These are phyloP conservation scores for Metschnikowia cubensis DNA, from an alignment of 805 yeast species.

Conservation along the genomic window DNA sequence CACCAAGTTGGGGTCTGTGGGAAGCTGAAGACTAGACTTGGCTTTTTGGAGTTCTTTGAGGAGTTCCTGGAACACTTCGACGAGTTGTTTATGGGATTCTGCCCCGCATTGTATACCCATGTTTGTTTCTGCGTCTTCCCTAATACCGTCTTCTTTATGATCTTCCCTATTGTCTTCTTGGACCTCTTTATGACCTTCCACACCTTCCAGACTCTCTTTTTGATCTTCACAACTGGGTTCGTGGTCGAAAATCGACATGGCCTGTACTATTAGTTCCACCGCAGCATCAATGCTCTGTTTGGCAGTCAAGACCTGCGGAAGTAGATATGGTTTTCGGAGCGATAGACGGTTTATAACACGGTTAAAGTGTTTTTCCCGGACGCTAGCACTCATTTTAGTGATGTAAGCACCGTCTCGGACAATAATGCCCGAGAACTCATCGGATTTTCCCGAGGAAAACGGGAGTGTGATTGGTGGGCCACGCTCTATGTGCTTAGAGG, in stretches of 20 bases:
- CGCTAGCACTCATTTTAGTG: constrained; percentile 41
- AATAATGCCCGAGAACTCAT: constrained; percentile 56
- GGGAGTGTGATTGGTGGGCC: constrained; percentile 52
- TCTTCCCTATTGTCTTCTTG: constrained; percentile 7
- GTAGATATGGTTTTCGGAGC: constrained; percentile 31
- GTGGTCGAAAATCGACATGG: constrained; percentile 18
- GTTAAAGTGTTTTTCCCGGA: constrained; percentile 41
- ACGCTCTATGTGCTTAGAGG: constrained; percentile 22
- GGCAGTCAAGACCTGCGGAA: constrained; percentile 46
- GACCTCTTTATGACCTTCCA: not conserved
- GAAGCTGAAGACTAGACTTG: constrained; percentile 35
- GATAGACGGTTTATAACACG: constrained; percentile 26
- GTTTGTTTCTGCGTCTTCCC: too few relatives aligned
- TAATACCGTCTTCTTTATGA: not conserved
- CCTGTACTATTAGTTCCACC: constrained; percentile 25
- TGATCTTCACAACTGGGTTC: not conserved
- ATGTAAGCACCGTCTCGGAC: constrained; percentile 53
- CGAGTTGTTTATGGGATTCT: constrained; percentile 18
- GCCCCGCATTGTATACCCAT: not conserved
- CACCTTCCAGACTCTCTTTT: constrained; percentile 4
- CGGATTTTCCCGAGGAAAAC: constrained; percentile 50
- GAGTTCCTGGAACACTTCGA: constrained; percentile 24
- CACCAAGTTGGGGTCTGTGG: constrained; percentile 50
- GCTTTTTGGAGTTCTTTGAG: constrained; percentile 22
- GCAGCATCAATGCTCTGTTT: constrained; percentile 37